Evolutionary conservation across 306 rosid species (phyloP).

Genomic region (Castanea crenata): DNA sequence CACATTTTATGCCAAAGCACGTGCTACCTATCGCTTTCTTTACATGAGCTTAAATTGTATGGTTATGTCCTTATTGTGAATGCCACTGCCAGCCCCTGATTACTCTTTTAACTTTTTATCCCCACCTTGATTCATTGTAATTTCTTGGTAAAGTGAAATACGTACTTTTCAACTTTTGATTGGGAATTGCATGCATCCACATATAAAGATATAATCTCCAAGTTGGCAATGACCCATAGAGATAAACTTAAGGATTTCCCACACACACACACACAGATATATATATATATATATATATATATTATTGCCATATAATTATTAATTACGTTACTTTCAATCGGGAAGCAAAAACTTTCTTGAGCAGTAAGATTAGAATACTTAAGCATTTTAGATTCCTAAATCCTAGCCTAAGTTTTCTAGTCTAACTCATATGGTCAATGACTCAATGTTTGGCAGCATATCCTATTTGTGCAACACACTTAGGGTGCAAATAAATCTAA

Average conservation of each 20-base stretch:
- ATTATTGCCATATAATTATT: no score
- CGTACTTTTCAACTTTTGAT: neutral
- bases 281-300: neutral
- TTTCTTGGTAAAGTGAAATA: neutral
- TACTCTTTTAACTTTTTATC: neutral
- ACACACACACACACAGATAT: neutral
- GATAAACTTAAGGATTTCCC: neutral
- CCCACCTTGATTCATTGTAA: neutral
- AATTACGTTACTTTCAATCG: no score
- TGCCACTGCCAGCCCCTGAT: neutral
- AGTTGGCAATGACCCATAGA: neutral
- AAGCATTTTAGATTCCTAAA: neutral
- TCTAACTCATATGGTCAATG: neutral
- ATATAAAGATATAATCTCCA: neutral
- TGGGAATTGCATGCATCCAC: no score
- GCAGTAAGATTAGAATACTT: no score
- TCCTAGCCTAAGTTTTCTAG: neutral
- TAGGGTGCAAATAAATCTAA: neutral
- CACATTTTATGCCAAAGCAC: constrained; percentile 11
- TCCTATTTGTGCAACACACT: neutral
- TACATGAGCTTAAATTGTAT: neutral
- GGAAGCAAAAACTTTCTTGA: no score
- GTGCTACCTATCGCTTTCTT: neutral
- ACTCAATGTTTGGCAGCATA: neutral
- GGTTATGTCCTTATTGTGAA: neutral